phyloP scores from a whole-genome alignment of 345 rosid species.

The Citrus sp. region DNA sequence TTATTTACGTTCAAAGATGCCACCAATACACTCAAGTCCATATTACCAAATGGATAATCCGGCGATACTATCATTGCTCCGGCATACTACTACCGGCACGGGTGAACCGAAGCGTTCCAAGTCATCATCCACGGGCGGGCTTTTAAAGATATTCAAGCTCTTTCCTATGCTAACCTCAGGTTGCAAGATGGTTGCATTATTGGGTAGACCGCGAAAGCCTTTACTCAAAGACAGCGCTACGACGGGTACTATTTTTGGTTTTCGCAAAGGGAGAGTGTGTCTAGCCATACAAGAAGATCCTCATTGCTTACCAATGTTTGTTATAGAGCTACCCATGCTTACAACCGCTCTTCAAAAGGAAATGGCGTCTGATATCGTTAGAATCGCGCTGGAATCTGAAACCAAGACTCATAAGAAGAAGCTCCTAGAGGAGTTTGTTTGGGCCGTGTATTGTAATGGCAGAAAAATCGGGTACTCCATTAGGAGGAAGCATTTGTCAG shows the following conservation, averaged over 20 bases:
- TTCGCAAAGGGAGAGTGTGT: constrained; percentile 74
- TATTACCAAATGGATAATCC: constrained; percentile 71
- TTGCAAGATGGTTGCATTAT: constrained; percentile 88
- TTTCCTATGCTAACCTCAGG: constrained; percentile 94
- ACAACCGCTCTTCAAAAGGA: constrained; percentile 73
- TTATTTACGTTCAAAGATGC: constrained; percentile 32
- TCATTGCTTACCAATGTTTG: constrained; percentile 69
- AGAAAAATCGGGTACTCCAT: constrained; percentile 83
- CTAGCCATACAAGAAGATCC: constrained; percentile 96
- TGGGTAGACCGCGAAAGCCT: constrained; percentile 70
- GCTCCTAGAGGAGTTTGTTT: constrained; percentile 81
- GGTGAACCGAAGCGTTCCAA: constrained; percentile 46
- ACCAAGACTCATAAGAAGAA: constrained; percentile 74
- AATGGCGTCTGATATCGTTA: constrained; percentile 83
- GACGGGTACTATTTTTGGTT: constrained; percentile 82
- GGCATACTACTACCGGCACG: constrained; percentile 38
- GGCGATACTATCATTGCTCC: constrained; percentile 66
- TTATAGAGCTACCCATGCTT: constrained; percentile 84
- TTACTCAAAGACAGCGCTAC: constrained; percentile 77
- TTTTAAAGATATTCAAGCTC: constrained; percentile 78
- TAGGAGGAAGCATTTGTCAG: constrained; percentile 79
- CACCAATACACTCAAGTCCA: constrained; percentile 78
- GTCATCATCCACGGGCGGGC: constrained; percentile 53
- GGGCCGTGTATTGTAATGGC: constrained; percentile 94
- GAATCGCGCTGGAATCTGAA: constrained; percentile 90